phyloP scores from a whole-genome alignment of 1,284 basidiomycete genomes.

The Ganoderma lucidum region DNA sequence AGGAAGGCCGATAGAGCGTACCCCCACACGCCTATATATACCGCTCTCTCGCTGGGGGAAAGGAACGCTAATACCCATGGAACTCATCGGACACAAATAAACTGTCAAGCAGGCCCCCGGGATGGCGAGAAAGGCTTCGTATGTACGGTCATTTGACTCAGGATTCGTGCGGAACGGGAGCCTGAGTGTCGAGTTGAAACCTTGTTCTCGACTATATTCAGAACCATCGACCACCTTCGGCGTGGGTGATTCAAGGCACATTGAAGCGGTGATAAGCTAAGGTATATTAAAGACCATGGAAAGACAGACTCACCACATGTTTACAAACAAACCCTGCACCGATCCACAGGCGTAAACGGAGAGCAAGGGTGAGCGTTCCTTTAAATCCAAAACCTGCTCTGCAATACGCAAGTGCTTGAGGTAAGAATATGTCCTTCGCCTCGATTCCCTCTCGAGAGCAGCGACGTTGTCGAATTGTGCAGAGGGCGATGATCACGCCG shows the following conservation, averaged over 20 bases:
- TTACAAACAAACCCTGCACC: too few species aligned
- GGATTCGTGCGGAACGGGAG: not conserved
- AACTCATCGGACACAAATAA: not conserved
- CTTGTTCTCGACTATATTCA: not conserved
- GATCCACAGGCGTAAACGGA: too few species aligned
- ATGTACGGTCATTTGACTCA: not conserved
- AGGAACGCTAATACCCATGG: not conserved
- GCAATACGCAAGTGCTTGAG: too few species aligned
- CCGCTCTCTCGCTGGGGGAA: not conserved
- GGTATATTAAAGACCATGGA: not conserved
- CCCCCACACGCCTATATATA: constrained; percentile 3
- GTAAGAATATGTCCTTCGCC: too few species aligned
- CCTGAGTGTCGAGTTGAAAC: not conserved
- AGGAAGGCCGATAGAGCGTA: not conserved
- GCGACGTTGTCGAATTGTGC: too few species aligned
- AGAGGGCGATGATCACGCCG: too few species aligned
- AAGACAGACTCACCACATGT: not conserved
- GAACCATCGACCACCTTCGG: not conserved
- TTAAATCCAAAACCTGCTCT: too few species aligned
- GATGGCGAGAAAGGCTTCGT: not conserved
- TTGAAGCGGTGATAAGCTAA: not conserved
- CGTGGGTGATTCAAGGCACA: not conserved
- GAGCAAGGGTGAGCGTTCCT: too few species aligned
- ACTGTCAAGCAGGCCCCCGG: not conserved
- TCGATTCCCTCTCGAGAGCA: too few species aligned